Evolutionary conservation across 2,329 filamentous ascomycete genomes (phyloP), one percentile per base, ranked within the genome.

Genomic region (Aaosphaeria pasadenensis): DNA sequence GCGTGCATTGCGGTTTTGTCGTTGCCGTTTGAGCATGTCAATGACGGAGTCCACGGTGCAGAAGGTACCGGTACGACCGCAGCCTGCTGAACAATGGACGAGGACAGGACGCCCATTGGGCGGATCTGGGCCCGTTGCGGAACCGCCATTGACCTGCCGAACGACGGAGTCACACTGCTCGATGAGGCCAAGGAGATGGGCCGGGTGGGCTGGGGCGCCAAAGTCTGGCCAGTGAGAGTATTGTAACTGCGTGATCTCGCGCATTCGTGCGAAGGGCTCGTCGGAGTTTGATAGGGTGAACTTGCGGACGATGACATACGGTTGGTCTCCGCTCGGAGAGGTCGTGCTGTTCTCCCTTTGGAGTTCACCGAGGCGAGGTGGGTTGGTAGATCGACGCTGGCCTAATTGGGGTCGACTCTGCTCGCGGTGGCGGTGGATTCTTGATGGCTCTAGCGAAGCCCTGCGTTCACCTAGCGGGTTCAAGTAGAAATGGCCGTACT

Each of bases 141-240:
- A 66, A 43, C 77, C 66, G 7, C 72, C 66, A 47, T 72, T 71
- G 3, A 71, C 64, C 68, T 76, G 58, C 72, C 79, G 48, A 71
- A 81, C 57, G 70, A 86, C 74, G 79, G 87, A 80, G 85, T 90
- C 94, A 59, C 87, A 89, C 45, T 96, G 82, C 69, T 96, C 91
- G n/a, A 97, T 88, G 11, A 99, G 74, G 2, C 87, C 88, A 11
- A 99, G 78, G 2, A 99, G 79, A 61, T 97, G 91, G 5, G 84
- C 83, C 1, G 94, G 91, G 61, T 95, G 88, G 0, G 94, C 91
- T 0, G 92, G 92, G 0, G 91, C 87, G 17, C 94, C 94, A 70
- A 97, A 96, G 64, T 99, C 94, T 0, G 94, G 94, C 94, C 94
- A 99, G n/a, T 87, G 86, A 0, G 90, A 85, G 67, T 96, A 97